A percentile compares a stretch with the other conserved stretches of the same genome.
phyloP scores from a whole-genome alignment of 139 green algal genomes.

The Tetraselmis striata region DNA sequence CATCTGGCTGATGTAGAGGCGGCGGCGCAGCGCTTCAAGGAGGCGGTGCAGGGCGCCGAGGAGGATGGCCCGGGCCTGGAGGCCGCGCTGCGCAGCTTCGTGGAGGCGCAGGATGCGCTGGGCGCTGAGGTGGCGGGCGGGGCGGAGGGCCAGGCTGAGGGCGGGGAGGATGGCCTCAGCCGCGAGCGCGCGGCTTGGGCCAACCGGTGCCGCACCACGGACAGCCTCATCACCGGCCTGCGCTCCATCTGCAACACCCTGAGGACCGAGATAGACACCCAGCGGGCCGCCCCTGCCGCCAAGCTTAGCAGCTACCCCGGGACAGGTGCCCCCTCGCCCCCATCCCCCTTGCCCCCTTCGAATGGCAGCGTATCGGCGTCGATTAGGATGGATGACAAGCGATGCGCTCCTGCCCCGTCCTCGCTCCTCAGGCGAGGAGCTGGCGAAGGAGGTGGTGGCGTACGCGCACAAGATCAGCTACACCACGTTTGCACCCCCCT shows the following conservation, averaged over 20 bases:
- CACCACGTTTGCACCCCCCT: slow-evolving; percentile 34
- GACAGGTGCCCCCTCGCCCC: background rate
- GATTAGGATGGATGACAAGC: too few species aligned
- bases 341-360: too few species aligned
- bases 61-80: background rate
- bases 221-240: background rate
- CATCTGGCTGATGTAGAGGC: too few species aligned
- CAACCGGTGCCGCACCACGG: background rate
- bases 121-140: background rate
- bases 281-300: background rate
- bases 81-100: background rate
- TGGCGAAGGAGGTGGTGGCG: slow-evolving; percentile 12
- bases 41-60: too few species aligned
- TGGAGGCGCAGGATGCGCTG: background rate
- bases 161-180: background rate
- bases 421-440: too few species aligned
- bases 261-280: background rate
- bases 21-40: too few species aligned
- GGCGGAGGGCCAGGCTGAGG: background rate
- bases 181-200: background rate
- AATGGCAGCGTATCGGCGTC: too few species aligned
- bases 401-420: too few species aligned
- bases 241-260: background rate
- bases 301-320: background rate
- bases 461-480: slow-evolving; percentile 45